phyloP scores from a whole-genome alignment of 306 rosid genomes.

The Cajanus cajan region DNA sequence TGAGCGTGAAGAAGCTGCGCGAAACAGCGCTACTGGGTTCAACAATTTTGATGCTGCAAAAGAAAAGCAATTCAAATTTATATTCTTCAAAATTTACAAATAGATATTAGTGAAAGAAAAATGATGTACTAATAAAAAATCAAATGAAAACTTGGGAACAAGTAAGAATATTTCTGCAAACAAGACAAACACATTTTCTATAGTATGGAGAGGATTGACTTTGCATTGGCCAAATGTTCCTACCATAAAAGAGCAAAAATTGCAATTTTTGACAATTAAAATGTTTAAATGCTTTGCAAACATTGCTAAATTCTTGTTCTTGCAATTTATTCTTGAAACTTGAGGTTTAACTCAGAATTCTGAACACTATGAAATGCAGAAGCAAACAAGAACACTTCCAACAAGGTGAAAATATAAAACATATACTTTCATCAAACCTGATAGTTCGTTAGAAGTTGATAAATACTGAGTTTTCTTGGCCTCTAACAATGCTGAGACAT shows the following conservation, averaged over 20 bases:
- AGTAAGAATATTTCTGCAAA: background rate
- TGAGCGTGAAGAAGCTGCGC: conserved; percentile 75
- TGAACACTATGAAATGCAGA: conserved; percentile 6
- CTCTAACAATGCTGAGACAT: conserved; percentile 71
- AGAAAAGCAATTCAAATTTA: conserved; percentile 8
- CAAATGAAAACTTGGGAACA: background rate
- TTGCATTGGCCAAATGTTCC: background rate
- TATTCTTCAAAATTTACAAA: conserved; percentile 17
- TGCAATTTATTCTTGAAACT: background rate
- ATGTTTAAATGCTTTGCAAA: background rate
- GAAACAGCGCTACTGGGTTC: conserved; percentile 90
- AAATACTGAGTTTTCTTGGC: conserved; percentile 59
- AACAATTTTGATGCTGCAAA: conserved; percentile 76
- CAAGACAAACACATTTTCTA: background rate
- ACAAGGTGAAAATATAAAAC: background rate
- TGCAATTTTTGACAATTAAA: background rate
- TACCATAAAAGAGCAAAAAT: background rate
- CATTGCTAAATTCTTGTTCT: background rate
- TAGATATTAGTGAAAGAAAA: background rate
- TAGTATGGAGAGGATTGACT: background rate
- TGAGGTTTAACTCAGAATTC: background rate
- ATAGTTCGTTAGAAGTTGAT: conserved; percentile 54
- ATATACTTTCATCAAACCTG: conserved; percentile 53
- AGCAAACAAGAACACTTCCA: conserved; percentile 10
- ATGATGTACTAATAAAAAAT: background rate